A percentile compares a stretch with the other conserved stretches of the same genome.
These are phyloP conservation scores for Trichocladium uniseriatum DNA, from an alignment of 495 filamentous ascomycete genomes.

Conservation along the genomic window DNA sequence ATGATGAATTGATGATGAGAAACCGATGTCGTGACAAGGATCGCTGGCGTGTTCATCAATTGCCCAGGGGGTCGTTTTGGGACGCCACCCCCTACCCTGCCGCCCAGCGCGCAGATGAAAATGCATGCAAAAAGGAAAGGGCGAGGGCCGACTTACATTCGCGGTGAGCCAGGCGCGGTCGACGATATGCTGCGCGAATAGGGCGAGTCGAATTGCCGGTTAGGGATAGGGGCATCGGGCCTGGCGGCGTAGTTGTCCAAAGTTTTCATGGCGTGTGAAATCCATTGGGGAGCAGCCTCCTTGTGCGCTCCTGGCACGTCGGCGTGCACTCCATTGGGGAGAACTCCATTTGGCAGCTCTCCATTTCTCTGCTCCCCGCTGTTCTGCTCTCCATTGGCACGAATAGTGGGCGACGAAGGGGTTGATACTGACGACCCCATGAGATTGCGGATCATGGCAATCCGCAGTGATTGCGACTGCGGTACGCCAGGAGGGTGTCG, in stretches of 20 bases:
- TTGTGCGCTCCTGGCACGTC: neutral
- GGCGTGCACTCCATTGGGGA: neutral
- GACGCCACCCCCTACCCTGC: no score
- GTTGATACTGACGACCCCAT: slow-evolving; percentile 22
- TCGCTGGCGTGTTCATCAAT: no score
- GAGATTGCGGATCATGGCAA: slow-evolving; percentile 43
- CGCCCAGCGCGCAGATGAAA: no score
- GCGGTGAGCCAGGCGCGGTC: slow-evolving; percentile 45
- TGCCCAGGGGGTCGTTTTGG: no score
- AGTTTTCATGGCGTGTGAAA: slow-evolving; percentile 23
- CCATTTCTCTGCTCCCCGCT: neutral
- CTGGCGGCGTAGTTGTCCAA: slow-evolving; percentile 28
- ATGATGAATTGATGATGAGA: no score
- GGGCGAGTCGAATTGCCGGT: slow-evolving; percentile 36
- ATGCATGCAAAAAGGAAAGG: no score
- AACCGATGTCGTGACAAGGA: no score
- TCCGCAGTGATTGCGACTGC: slow-evolving; percentile 37
- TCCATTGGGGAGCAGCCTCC: neutral
- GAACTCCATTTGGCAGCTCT: neutral
- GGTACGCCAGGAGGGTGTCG: slow-evolving; percentile 27
- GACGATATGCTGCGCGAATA: slow-evolving; percentile 43
- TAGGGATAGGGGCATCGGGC: no score
- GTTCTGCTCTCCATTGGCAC: slow-evolving; percentile 12
- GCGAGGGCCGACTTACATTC: slow-evolving; percentile 47
- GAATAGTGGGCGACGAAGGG: slow-evolving; percentile 24